Base-by-base conservation (phyloP, 306 rosid species). In the Acacia melanoxylon region DNA sequence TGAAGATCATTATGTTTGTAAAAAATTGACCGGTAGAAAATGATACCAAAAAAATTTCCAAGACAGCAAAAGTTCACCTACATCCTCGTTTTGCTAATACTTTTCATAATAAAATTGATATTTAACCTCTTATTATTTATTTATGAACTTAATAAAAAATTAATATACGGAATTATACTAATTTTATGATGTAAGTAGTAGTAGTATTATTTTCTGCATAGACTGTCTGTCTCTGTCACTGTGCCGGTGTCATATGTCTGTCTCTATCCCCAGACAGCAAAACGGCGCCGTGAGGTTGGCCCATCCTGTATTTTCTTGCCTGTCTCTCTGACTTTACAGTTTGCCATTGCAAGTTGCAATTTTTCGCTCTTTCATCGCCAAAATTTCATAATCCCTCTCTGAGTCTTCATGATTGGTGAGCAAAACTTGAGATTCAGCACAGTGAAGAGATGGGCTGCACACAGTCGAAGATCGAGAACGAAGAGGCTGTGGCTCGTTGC, bases 391-490 rank as follows among this genome's bases (percentile, higher is more conserved):
- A 20, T 13, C 40, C 20, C 54, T 14, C 78, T 37, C 78, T 7
- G 25, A 20, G 20, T 15, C 37, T 58, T 76, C 40, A 68, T 68
- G 42, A 40, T 69, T 67, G 25, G 12, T 40, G 35, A 31, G 27
- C 71, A 31, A 14, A 42, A 52, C 74, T 45, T 72, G 45, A 61
- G 27, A 68, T 73, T 5, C 27, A 20, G 45, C 54, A 8, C 16
- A n/a, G 10, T 10, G 35, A 72, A 5, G n/a, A 48, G 8, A 95
- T 95, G 99, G 99, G 99, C 40, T 95, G 99, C 76, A 70, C 83
- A 31, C 98, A 95, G 77, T 95, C 99, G 1, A 95, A 92, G 89
- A 95, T 95, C 93, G 98, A 95, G 83, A 95, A 95, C 89, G 98
- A 95, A 58, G 99, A 95, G 68, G 94, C 97, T 0, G 94, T 95